These are phyloP conservation scores for Pythium insidiosum DNA, from an alignment of 352 stramenopile genomes.

Conservation along the genomic window DNA sequence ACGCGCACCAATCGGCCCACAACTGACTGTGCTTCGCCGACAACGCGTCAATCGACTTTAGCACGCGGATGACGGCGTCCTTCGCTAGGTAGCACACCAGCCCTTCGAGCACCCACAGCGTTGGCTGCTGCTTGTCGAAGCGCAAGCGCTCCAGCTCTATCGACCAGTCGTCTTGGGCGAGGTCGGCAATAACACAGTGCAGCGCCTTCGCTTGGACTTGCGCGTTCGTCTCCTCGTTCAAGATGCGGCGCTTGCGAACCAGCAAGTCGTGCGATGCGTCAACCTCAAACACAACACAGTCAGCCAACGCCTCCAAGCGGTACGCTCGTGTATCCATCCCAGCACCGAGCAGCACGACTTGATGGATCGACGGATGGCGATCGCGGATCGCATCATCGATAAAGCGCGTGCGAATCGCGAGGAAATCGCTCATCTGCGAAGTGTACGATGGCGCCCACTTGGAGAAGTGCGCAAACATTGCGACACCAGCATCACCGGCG, in stretches of 20 bases:
- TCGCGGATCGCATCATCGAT: constrained; percentile 41
- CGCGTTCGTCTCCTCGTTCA: constrained; percentile 16
- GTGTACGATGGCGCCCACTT: constrained; percentile 11
- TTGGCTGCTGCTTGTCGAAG: constrained; percentile 35
- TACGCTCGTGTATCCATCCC: constrained; percentile 46
- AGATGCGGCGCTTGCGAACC: constrained; percentile 29
- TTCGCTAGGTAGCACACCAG: constrained; percentile 36
- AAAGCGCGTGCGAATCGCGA: constrained; percentile 32
- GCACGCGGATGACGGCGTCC: constrained; percentile 28
- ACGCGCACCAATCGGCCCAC: constrained; percentile 35
- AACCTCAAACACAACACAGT: constrained; percentile 39
- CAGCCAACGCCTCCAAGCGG: constrained; percentile 26
- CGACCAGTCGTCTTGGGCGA: constrained; percentile 42
- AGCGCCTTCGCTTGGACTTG: constrained; percentile 24
- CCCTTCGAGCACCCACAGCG: constrained; percentile 48
- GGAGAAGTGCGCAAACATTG: constrained; percentile 9
- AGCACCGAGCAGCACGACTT: constrained; percentile 43
- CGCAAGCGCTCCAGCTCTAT: constrained; percentile 22
- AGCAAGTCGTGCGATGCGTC: constrained; percentile 34
- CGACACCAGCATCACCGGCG: constrained; percentile 15
- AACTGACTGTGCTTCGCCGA: constrained; percentile 36
- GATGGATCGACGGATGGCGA: constrained; percentile 25
- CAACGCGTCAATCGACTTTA: constrained; percentile 43
- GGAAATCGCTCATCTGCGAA: constrained; percentile 8
- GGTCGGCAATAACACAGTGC: constrained; percentile 34